Evolutionary conservation across 768 basidiomycete genomes (phyloP).

Genomic region (Pisolithus marmoratus): DNA sequence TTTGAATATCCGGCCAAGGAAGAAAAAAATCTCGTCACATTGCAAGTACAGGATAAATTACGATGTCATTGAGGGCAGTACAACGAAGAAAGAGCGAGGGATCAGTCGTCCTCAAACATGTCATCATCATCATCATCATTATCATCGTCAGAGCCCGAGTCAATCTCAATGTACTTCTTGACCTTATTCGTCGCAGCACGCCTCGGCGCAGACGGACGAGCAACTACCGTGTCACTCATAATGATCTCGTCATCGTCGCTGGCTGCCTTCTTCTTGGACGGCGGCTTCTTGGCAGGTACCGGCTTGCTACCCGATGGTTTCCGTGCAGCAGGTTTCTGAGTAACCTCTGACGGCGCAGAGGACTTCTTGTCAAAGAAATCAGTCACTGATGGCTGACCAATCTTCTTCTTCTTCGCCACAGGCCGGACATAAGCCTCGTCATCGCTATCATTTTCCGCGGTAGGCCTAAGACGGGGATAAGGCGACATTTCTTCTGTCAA

Average conservation of each 20-base stretch:
- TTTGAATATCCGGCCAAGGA: not conserved
- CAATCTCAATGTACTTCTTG: constrained; percentile 62
- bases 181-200: constrained; percentile 44
- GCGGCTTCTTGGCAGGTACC: constrained; percentile 49
- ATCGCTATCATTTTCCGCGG: constrained; percentile 33
- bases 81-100: not conserved
- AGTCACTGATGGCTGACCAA: constrained; percentile 38
- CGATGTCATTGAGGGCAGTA: not conserved
- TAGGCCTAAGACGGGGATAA: constrained; percentile 24
- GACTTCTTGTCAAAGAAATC: constrained; percentile 57
- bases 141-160: constrained; percentile 44
- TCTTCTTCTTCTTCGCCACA: constrained; percentile 48
- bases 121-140: constrained; percentile 31
- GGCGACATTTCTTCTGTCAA: constrained; percentile 3
- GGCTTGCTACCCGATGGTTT: constrained; percentile 58
- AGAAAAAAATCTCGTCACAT: not conserved
- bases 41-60: not conserved
- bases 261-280: constrained; percentile 33
- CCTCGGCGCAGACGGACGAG: constrained; percentile 37
- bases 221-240: constrained; percentile 39
- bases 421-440: constrained; percentile 42
- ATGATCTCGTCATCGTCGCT: constrained; percentile 41
- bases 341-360: constrained; percentile 26
- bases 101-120: constrained; percentile 42
- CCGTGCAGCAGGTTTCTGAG: constrained; percentile 37